Evolutionary conservation across 805 yeast genomes (phyloP).

Genomic region (Metschnikowia similis): DNA sequence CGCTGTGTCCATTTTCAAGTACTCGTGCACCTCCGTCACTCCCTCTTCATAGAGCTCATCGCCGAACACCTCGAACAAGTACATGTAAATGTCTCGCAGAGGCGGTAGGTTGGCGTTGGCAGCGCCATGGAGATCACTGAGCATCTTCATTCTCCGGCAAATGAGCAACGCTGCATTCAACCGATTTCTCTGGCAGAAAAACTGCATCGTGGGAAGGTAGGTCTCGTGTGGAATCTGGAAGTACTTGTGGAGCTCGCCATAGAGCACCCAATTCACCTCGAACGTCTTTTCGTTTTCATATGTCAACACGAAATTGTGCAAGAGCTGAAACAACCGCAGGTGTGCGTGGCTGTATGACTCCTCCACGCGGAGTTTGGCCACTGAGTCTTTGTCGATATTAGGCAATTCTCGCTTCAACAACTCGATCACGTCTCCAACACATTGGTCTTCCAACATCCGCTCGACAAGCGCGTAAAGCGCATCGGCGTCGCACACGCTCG

Average conservation of each 20-base stretch:
- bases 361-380: slow-evolving; percentile 23
- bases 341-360: slow-evolving; percentile 25
- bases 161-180: slow-evolving; percentile 60
- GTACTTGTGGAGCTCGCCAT: slow-evolving; percentile 50
- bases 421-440: slow-evolving; percentile 40
- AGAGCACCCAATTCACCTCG: slow-evolving; percentile 56
- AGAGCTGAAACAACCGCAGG: slow-evolving; percentile 22
- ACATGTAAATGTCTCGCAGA: slow-evolving; percentile 49
- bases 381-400: slow-evolving; percentile 26
- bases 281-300: slow-evolving; percentile 27
- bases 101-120: slow-evolving; percentile 15
- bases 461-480: slow-evolving; percentile 26
- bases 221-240: slow-evolving; percentile 56
- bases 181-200: slow-evolving; percentile 49
- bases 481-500: slow-evolving; percentile 23
- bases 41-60: slow-evolving; percentile 58
- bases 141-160: slow-evolving; percentile 55
- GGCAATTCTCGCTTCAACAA: slow-evolving; percentile 40
- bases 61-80: slow-evolving; percentile 60
- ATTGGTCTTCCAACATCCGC: slow-evolving; percentile 30
- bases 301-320: slow-evolving; percentile 29
- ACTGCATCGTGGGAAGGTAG: slow-evolving; percentile 55
- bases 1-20: slow-evolving; percentile 55
- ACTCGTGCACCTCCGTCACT: slow-evolving; percentile 57
- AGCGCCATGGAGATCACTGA: slow-evolving; percentile 49